Conservation (phyloP, 352 stramenopile genomes). For the Phytophthora sansomeana region DNA sequence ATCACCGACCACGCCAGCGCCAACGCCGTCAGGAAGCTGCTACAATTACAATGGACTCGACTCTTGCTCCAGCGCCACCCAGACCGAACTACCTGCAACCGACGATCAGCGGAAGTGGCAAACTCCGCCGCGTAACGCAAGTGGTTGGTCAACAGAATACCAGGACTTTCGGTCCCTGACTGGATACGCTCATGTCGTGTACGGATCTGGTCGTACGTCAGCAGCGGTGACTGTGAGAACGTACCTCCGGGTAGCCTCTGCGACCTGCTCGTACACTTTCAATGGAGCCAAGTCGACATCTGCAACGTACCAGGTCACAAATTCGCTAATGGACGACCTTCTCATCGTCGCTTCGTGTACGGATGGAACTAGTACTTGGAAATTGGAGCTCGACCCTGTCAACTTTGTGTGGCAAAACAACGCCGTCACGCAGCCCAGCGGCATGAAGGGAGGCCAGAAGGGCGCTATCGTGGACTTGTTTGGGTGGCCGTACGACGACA, state of each 20-base stretch:
- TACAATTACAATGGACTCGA: conserved; percentile 47
- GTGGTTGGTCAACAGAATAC: conserved; percentile 38
- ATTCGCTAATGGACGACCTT: conserved; percentile 39
- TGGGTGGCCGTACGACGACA: conserved; percentile 71
- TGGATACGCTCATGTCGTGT: conserved; percentile 56
- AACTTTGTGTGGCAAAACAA: conserved; percentile 75
- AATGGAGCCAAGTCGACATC: conserved; percentile 41
- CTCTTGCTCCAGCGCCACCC: conserved; percentile 32
- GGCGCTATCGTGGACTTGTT: conserved; percentile 78
- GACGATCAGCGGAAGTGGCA: conserved; percentile 55
- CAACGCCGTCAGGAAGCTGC: conserved; percentile 31
- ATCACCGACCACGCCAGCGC: conserved; percentile 25
- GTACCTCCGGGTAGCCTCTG: conserved; percentile 28
- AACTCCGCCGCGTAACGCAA: conserved; percentile 51
- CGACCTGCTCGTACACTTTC: conserved; percentile 50
- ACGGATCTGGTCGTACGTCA: conserved; percentile 37
- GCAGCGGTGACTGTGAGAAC: conserved; percentile 55
- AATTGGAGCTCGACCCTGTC: conserved; percentile 56
- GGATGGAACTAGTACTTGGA: conserved; percentile 19
- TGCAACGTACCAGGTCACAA: conserved; percentile 27
- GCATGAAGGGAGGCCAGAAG: conserved; percentile 56
- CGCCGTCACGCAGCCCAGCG: conserved; percentile 37
- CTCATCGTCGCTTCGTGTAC: conserved; percentile 44
- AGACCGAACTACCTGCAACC: conserved; percentile 23
- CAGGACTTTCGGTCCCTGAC: conserved; percentile 58